phyloP scores from a whole-genome alignment of 2,329 filamentous ascomycete genomes.

The Penicillium sp. region DNA sequence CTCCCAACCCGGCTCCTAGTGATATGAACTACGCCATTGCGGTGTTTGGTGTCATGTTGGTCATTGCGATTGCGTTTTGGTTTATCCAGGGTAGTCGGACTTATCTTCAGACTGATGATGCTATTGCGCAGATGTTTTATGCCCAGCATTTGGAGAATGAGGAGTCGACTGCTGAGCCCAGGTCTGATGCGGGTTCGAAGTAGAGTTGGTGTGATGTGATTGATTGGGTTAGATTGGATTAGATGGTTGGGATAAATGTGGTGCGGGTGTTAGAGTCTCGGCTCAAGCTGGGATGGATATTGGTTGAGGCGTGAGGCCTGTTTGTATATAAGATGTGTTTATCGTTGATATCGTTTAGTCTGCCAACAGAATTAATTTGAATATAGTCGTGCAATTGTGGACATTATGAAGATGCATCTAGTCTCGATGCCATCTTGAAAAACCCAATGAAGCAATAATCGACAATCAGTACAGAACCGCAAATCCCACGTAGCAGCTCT shows the following conservation, averaged over 20 bases:
- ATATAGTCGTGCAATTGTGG: background rate
- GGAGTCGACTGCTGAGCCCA: constrained; percentile 2
- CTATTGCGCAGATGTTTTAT: constrained; percentile 37
- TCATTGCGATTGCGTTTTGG: constrained; percentile 59
- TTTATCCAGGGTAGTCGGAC: constrained; percentile 54
- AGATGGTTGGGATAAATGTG: background rate
- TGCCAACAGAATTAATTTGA: background rate
- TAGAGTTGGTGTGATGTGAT: background rate
- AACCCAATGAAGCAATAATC: no score
- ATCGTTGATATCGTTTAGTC: background rate
- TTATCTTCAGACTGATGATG: constrained; percentile 44
- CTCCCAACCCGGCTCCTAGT: constrained; percentile 52
- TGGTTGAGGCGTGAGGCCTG: background rate
- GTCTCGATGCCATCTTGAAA: no score
- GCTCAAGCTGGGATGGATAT: background rate
- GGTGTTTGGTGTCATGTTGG: constrained; percentile 62
- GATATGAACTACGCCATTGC: constrained; percentile 66
- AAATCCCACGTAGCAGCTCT: no score
- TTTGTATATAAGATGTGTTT: background rate
- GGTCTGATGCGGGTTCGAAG: constrained; percentile 7
- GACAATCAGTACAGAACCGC: no score
- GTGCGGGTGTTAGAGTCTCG: background rate
- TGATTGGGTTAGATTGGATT: background rate
- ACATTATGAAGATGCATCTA: no score
- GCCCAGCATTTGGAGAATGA: constrained; percentile 36